Conservation (phyloP, 495 filamentous ascomycete genomes). For the Baudoinia panamericana region DNA sequence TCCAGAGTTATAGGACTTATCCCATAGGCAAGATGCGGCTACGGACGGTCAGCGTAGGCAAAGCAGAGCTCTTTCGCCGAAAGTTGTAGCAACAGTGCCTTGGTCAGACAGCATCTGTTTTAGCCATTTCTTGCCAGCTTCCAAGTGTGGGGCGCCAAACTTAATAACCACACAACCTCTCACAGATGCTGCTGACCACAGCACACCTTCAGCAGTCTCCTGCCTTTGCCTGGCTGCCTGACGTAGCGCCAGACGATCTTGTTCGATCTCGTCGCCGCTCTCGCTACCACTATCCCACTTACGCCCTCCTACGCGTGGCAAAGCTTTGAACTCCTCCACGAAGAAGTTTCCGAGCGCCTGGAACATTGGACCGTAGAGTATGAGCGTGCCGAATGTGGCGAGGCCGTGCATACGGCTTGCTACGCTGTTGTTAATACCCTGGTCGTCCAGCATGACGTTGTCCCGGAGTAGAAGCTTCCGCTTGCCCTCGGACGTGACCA, state of each 20-base stretch:
- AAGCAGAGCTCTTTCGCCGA: slow-evolving; percentile 50
- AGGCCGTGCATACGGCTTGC: slow-evolving; percentile 48
- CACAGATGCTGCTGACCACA: slow-evolving; percentile 79
- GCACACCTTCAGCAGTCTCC: slow-evolving; percentile 39
- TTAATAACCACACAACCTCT: slow-evolving; percentile 82
- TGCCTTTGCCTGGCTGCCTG: slow-evolving; percentile 30
- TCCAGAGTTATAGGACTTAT: too few species aligned
- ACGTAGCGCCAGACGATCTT: slow-evolving; percentile 29
- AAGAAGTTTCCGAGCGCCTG: slow-evolving; percentile 53
- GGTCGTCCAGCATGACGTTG: slow-evolving; percentile 57
- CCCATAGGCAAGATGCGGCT: too few species aligned
- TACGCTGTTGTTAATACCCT: slow-evolving; percentile 28
- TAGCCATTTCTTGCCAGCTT: slow-evolving; percentile 51
- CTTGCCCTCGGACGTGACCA: slow-evolving; percentile 26
- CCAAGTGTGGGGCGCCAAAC: slow-evolving; percentile 53
- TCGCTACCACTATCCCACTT: slow-evolving; percentile 37
- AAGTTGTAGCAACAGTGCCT: slow-evolving; percentile 43
- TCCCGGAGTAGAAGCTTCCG: slow-evolving; percentile 66
- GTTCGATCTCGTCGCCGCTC: slow-evolving; percentile 25
- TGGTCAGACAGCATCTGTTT: slow-evolving; percentile 43
- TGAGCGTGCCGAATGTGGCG: slow-evolving; percentile 66
- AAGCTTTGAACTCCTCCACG: slow-evolving; percentile 54
- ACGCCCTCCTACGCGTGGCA: slow-evolving; percentile 73
- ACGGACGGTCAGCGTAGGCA: slow-evolving; percentile 38
- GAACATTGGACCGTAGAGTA: slow-evolving; percentile 65